A percentile compares a stretch with the other conserved stretches of the same genome.
Evolutionary conservation across 202 grass and related monocot genomes (phyloP).

Genomic region (Cymbopogon flexuosus): DNA sequence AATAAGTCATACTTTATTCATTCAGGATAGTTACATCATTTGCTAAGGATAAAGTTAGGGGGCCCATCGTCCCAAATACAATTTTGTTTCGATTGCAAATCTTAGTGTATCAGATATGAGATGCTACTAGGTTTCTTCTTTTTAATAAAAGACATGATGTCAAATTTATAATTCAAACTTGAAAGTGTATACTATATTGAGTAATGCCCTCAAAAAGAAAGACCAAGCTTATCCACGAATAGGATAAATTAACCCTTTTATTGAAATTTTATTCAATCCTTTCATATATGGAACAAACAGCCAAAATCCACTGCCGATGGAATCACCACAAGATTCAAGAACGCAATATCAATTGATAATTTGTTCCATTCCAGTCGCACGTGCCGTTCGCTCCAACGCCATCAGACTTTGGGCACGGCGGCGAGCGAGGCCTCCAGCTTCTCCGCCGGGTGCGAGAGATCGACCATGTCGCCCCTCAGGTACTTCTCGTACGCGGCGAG

Average conservation of each 20-base stretch:
- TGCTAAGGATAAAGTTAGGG: too few relatives aligned
- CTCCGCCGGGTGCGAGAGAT: slow-evolving; percentile 46
- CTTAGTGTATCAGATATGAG: neutral
- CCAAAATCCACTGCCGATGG: neutral
- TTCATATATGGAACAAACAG: too few relatives aligned
- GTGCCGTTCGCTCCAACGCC: neutral
- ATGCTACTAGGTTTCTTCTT: neutral
- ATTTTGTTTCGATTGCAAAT: too few relatives aligned
- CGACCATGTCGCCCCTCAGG: slow-evolving; percentile 77
- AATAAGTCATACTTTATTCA: too few relatives aligned
- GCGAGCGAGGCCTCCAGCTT: slow-evolving; percentile 68
- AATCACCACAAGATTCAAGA: neutral
- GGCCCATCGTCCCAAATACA: too few relatives aligned
- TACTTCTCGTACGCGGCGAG: slow-evolving; percentile 76
- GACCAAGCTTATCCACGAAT: neutral
- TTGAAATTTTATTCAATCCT: neutral
- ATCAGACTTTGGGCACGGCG: slow-evolving; percentile 49
- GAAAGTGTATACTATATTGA: neutral
- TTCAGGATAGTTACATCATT: too few relatives aligned
- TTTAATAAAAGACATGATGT: neutral
- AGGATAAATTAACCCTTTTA: neutral
- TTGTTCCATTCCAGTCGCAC: neutral
- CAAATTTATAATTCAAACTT: neutral
- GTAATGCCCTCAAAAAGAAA: neutral
- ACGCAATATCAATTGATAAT: neutral